phyloP scores from a whole-genome alignment of 768 basidiomycete genomes.

The Auriscalpium microsporum region DNA sequence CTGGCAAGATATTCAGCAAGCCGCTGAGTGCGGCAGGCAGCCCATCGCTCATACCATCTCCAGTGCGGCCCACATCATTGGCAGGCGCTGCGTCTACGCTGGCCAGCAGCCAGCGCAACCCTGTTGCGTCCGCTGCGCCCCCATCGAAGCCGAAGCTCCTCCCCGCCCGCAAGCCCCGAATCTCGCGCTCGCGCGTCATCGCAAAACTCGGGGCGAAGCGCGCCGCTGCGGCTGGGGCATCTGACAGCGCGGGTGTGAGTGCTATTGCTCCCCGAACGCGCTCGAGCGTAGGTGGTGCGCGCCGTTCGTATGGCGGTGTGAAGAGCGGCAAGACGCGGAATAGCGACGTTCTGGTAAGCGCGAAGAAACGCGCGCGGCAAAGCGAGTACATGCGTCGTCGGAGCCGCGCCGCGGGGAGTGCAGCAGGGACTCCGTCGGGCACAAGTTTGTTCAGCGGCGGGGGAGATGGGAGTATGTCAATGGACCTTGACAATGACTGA shows the following conservation, averaged over 20 bases:
- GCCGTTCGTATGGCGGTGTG: constrained; percentile 26
- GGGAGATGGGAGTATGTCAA: constrained; percentile 8
- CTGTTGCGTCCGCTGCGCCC: constrained; percentile 10
- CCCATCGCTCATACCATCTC: constrained; percentile 12
- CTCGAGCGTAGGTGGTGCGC: constrained; percentile 39
- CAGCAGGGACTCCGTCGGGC: background rate
- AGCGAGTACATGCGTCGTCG: constrained; percentile 62
- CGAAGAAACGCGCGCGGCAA: constrained; percentile 67
- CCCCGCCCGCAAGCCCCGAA: constrained; percentile 57
- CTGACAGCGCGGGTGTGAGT: constrained; percentile 10
- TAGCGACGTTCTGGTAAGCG: constrained; percentile 43
- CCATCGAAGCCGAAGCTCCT: constrained; percentile 24
- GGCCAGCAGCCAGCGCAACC: constrained; percentile 1
- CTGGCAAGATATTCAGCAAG: constrained; percentile 44
- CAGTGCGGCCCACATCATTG: constrained; percentile 22
- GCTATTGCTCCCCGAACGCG: constrained; percentile 23
- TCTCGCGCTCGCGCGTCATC: constrained; percentile 76
- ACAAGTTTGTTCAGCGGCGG: background rate
- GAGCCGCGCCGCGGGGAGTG: constrained; percentile 29
- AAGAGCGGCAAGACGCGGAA: constrained; percentile 20
- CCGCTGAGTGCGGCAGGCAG: constrained; percentile 28
- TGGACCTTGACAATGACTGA: constrained; percentile 11
- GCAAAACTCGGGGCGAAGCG: constrained; percentile 70
- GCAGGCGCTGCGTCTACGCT: constrained; percentile 19
- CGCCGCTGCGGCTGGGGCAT: constrained; percentile 29